These are phyloP conservation scores for Phymatotrichopsis omnivora DNA, from an alignment of 2,329 filamentous ascomycete species.

Conservation along the genomic window DNA sequence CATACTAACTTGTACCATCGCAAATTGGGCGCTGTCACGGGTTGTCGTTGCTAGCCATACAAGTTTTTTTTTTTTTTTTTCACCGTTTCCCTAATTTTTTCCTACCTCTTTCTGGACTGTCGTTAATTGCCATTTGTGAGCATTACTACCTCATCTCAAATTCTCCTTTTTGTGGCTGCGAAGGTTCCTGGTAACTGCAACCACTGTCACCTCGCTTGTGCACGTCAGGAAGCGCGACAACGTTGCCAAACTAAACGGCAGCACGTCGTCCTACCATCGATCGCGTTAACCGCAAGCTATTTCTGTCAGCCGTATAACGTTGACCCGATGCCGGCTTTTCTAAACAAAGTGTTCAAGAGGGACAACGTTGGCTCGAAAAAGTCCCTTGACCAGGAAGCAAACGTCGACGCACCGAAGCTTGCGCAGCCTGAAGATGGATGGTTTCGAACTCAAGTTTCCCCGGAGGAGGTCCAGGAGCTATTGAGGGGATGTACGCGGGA, in stretches of 20 bases:
- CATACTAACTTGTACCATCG: too few relatives aligned
- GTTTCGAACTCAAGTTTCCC: conserved; percentile 67
- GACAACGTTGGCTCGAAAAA: conserved; percentile 59
- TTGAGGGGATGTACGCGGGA: conserved; percentile 77
- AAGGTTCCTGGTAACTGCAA: conserved; percentile 3
- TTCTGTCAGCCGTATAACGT: conserved; percentile 17
- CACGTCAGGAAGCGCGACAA: conserved; percentile 23
- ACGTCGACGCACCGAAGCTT: conserved; percentile 50
- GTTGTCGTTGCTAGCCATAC: conserved; percentile 22
- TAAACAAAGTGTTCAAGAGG: conserved; percentile 60
- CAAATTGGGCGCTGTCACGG: conserved; percentile 17
- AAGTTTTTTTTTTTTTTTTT: conserved; percentile 15
- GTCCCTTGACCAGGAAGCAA: conserved; percentile 44
- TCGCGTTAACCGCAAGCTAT: conserved; percentile 23
- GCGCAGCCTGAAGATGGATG: conserved; percentile 83
- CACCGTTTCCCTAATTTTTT: conserved; percentile 20
- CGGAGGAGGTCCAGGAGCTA: conserved; percentile 84
- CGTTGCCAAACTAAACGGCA: conserved; percentile 21
- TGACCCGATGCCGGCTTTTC: conserved; percentile 40
- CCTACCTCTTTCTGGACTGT: conserved; percentile 18
- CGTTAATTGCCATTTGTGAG: conserved; percentile 5
- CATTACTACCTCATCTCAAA: conserved; percentile 24
- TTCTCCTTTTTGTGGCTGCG: conserved; percentile 21
- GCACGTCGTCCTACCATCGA: conserved; percentile 23
- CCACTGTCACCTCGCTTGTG: conserved; percentile 24